Evolutionary conservation across 352 stramenopile species (phyloP).

Genomic region (Globisporangium spiculum): DNA sequence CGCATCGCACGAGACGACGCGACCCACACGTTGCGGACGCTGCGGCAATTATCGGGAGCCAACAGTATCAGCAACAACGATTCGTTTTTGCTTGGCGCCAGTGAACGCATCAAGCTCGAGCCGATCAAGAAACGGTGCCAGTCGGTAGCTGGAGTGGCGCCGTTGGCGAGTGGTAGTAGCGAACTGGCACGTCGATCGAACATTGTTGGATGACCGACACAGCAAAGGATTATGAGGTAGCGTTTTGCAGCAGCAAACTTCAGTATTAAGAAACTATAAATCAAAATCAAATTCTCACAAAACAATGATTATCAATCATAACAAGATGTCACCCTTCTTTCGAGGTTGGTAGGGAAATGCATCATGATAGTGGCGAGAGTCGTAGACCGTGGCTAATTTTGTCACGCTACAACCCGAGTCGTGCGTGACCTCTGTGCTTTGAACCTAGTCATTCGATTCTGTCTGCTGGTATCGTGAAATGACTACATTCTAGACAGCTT

Average conservation of each 20-base stretch:
- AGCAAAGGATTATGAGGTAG: background rate
- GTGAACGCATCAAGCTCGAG: slow-evolving; percentile 21
- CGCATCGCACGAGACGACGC: slow-evolving; percentile 18
- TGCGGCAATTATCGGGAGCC: slow-evolving; percentile 1
- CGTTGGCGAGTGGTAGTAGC: background rate
- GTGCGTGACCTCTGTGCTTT: too few relatives aligned
- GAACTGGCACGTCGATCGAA: background rate
- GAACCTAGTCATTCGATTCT: too few relatives aligned
- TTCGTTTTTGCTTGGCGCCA: background rate
- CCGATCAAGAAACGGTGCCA: slow-evolving; percentile 23
- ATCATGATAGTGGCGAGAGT: too few relatives aligned
- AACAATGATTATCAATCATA: background rate
- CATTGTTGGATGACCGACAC: background rate
- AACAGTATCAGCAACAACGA: background rate
- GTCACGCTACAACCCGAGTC: too few relatives aligned
- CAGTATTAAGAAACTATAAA: background rate
- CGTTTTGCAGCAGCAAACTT: background rate
- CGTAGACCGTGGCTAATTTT: too few relatives aligned
- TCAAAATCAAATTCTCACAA: background rate
- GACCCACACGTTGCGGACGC: slow-evolving; percentile 5
- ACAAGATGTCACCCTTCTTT: too few relatives aligned
- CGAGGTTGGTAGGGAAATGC: too few relatives aligned
- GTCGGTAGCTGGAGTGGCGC: background rate
- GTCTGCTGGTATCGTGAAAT: too few relatives aligned
- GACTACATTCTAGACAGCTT: too few relatives aligned